These are phyloP conservation scores for Rhodotorula graminis DNA, from an alignment of 768 basidiomycete genomes.

Conservation along the genomic window DNA sequence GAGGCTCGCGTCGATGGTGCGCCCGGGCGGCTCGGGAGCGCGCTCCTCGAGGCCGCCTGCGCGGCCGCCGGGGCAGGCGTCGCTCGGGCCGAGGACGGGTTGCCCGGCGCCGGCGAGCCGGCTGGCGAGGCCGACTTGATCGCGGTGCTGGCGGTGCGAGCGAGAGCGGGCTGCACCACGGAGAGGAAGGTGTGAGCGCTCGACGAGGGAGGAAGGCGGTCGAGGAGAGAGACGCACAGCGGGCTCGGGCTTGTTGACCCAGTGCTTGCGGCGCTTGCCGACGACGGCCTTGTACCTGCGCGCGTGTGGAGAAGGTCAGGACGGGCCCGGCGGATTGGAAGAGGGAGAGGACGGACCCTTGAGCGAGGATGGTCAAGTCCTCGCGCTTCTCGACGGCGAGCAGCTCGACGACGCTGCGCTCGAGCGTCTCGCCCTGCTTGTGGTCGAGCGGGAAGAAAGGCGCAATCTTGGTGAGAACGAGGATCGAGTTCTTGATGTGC, in stretches of 20 bases:
- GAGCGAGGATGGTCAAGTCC: slow-evolving; percentile 44
- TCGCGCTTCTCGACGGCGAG: slow-evolving; percentile 67
- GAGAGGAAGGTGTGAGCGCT: too few species aligned
- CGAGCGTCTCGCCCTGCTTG: slow-evolving; percentile 57
- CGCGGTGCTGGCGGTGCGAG: not conserved
- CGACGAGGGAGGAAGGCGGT: not conserved
- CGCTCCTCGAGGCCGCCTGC: slow-evolving; percentile 15
- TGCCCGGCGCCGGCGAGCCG: not conserved
- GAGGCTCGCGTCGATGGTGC: not conserved
- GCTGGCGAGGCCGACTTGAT: not conserved
- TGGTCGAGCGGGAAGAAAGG: slow-evolving; percentile 79
- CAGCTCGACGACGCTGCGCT: slow-evolving; percentile 44
- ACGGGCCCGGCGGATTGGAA: not conserved
- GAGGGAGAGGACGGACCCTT: slow-evolving; percentile 37
- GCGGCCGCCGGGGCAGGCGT: not conserved
- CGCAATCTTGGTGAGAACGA: slow-evolving; percentile 83
- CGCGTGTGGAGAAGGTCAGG: not conserved
- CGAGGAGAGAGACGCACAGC: not conserved
- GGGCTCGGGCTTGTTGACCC: slow-evolving; percentile 13
- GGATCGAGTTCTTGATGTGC: slow-evolving; percentile 95
- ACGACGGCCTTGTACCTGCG: slow-evolving; percentile 37
- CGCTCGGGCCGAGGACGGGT: not conserved
- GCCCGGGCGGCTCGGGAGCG: slow-evolving; percentile 2
- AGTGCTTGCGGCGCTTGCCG: slow-evolving; percentile 27
- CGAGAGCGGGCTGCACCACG: not conserved